Conservation (phyloP, 192 early-diverging fungal genomes). For the Phlyctochytrium planicorne region DNA sequence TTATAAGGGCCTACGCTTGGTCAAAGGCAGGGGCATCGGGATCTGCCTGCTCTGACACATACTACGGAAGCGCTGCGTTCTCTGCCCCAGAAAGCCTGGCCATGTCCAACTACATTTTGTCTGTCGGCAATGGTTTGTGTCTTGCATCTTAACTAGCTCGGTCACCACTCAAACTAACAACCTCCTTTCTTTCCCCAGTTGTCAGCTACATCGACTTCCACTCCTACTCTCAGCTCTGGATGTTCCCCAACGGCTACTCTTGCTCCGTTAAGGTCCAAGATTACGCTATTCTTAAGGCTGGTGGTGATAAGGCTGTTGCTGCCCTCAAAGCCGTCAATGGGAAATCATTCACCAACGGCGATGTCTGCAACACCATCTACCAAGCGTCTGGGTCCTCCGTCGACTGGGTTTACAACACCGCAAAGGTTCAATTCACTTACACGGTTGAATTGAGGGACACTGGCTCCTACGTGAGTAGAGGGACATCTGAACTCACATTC, state of each 20-base stretch:
- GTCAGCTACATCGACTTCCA: slow-evolving; percentile 27
- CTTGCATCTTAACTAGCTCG: slow-evolving; percentile 41
- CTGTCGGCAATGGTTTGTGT: slow-evolving; percentile 21
- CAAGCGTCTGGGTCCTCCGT: slow-evolving; percentile 31
- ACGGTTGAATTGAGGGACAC: slow-evolving; percentile 38
- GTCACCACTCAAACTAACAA: slow-evolving; percentile 26
- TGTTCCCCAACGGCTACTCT: slow-evolving; percentile 42
- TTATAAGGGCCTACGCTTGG: slow-evolving; percentile 46
- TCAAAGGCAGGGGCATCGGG: slow-evolving; percentile 42
- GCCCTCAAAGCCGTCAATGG: slow-evolving; percentile 22
- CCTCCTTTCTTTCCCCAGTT: background rate
- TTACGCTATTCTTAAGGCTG: slow-evolving; percentile 16
- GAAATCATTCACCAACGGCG: slow-evolving; percentile 21
- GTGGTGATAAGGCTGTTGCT: slow-evolving; percentile 17
- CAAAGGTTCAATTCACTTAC: slow-evolving; percentile 29
- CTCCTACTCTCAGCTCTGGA: slow-evolving; percentile 58
- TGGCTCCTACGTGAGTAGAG: slow-evolving; percentile 6
- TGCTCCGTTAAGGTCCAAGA: slow-evolving; percentile 21
- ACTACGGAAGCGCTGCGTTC: slow-evolving; percentile 32
- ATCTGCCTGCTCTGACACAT: slow-evolving; percentile 50
- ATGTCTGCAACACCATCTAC: slow-evolving; percentile 30
- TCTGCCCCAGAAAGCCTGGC: slow-evolving; percentile 47
- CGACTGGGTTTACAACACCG: slow-evolving; percentile 35
- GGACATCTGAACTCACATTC: too few species aligned
- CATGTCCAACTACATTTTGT: slow-evolving; percentile 42